Percentiles rank a stretch among this genome's conserved stretches.
Conservation (phyloP, 176 grass and related monocot species). For the Ensete ventricosum region DNA sequence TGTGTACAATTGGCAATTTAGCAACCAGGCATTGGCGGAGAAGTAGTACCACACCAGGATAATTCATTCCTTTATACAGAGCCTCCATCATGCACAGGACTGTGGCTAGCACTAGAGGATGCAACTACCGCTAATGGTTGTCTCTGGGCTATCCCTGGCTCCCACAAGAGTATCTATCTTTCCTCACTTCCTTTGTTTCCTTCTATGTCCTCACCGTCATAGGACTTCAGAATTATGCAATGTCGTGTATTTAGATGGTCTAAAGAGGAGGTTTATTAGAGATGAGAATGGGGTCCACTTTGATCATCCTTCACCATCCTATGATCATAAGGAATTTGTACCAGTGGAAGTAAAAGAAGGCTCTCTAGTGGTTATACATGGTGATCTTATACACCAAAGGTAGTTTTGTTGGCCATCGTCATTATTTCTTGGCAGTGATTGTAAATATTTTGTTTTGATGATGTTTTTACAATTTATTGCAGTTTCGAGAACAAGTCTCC, state of each 20-base stretch:
- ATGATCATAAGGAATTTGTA: constrained; percentile 68
- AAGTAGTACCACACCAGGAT: constrained; percentile 94
- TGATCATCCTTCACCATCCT: constrained; percentile 42
- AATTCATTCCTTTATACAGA: constrained; percentile 83
- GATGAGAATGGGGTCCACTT: constrained; percentile 80
- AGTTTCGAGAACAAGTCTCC: constrained; percentile 82
- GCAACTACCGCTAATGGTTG: constrained; percentile 69
- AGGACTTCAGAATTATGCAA: not conserved
- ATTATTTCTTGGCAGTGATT: not conserved
- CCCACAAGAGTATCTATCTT: constrained; percentile 62
- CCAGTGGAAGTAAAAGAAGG: constrained; percentile 87
- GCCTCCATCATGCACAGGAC: constrained; percentile 64
- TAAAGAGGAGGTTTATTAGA: constrained; percentile 69
- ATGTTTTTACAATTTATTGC: constrained; percentile 8
- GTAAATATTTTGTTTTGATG: constrained; percentile 2
- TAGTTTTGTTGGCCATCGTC: constrained; percentile 12
- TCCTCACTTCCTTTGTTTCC: not conserved
- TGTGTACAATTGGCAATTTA: constrained; percentile 21
- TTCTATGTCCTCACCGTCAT: not conserved
- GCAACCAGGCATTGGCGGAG: constrained; percentile 99
- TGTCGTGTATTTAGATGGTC: constrained; percentile 39
- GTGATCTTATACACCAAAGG: constrained; percentile 96
- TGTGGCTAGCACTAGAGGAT: constrained; percentile 97
- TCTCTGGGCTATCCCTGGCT: constrained; percentile 75
- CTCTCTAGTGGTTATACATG: constrained; percentile 77